These are phyloP conservation scores for Pichia sp. DNA, from an alignment of 1,139 yeast genomes.

Conservation along the genomic window DNA sequence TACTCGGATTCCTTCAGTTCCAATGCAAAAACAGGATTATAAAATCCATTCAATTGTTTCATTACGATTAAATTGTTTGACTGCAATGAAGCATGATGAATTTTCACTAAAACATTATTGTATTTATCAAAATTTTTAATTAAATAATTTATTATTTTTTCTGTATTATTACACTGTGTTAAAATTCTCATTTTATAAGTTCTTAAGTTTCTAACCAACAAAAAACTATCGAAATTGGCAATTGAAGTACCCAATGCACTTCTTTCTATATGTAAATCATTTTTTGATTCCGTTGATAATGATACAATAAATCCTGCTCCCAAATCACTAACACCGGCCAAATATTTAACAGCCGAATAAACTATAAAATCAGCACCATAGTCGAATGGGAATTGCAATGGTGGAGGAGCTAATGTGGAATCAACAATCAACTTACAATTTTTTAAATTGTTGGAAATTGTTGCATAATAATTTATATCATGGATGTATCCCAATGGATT, in stretches of 20 bases:
- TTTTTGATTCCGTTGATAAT: slow-evolving; percentile 38
- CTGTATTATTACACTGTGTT: slow-evolving; percentile 61
- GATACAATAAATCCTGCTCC: slow-evolving; percentile 77
- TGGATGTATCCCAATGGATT: slow-evolving; percentile 74
- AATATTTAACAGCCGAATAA: slow-evolving; percentile 88
- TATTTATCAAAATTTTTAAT: slow-evolving; percentile 37
- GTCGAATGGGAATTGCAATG: slow-evolving; percentile 71
- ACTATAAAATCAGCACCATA: slow-evolving; percentile 79
- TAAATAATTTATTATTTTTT: slow-evolving; percentile 51
- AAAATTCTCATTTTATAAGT: slow-evolving; percentile 68
- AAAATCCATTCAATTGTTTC: slow-evolving; percentile 59
- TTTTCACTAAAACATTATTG: slow-evolving; percentile 36
- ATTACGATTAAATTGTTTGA: slow-evolving; percentile 36
- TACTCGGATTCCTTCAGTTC: slow-evolving; percentile 40
- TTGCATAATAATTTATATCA: slow-evolving; percentile 55
- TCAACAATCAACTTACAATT: slow-evolving; percentile 61
- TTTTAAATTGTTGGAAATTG: slow-evolving; percentile 56
- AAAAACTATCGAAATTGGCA: slow-evolving; percentile 69
- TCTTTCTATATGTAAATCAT: slow-evolving; percentile 51
- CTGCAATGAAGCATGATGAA: slow-evolving; percentile 76
- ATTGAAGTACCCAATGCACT: slow-evolving; percentile 71
- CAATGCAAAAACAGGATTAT: slow-evolving; percentile 71
- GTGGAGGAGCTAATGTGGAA: slow-evolving; percentile 92
- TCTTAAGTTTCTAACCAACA: slow-evolving; percentile 70
- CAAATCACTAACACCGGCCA: slow-evolving; percentile 89